Conservation (phyloP, 73 alveolate genomes). For the Paraurostyla sp. region DNA sequence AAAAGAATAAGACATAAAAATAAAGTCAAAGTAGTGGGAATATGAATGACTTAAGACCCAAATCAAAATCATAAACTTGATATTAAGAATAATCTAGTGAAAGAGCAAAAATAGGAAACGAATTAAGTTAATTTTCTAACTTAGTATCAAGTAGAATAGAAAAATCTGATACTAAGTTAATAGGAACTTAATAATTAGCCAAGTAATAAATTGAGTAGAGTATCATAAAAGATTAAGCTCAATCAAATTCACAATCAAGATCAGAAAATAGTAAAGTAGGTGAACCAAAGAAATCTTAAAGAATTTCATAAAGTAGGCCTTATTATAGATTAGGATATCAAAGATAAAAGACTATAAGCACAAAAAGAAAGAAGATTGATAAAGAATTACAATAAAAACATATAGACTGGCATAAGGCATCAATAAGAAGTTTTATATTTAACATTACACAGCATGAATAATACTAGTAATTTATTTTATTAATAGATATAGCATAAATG, state of each 20-base stretch:
- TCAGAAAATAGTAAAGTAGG: not conserved
- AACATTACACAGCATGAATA: conserved; percentile 18
- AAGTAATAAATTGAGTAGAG: not conserved
- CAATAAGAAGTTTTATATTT: not conserved
- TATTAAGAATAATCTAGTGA: not conserved
- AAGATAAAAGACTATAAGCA: not conserved
- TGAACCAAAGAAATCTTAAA: not conserved
- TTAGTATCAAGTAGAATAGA: not conserved
- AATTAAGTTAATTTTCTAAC: not conserved
- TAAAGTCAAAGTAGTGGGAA: not conserved
- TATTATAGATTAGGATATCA: no score
- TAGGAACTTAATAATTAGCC: not conserved
- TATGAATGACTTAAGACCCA: not conserved
- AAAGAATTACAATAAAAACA: not conserved
- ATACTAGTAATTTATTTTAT: conserved; percentile 21
- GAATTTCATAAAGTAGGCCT: not conserved
- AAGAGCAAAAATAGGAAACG: not conserved
- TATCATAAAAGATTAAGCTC: not conserved
- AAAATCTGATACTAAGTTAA: not conserved
- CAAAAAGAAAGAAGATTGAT: not conserved
- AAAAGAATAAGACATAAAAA: not conserved
- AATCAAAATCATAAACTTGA: conserved; percentile 9
- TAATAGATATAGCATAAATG: no score
- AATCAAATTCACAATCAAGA: not conserved
- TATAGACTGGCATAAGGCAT: not conserved